These are phyloP conservation scores for Malassezia furfur DNA, from an alignment of 1,284 basidiomycete genomes.

Conservation along the genomic window DNA sequence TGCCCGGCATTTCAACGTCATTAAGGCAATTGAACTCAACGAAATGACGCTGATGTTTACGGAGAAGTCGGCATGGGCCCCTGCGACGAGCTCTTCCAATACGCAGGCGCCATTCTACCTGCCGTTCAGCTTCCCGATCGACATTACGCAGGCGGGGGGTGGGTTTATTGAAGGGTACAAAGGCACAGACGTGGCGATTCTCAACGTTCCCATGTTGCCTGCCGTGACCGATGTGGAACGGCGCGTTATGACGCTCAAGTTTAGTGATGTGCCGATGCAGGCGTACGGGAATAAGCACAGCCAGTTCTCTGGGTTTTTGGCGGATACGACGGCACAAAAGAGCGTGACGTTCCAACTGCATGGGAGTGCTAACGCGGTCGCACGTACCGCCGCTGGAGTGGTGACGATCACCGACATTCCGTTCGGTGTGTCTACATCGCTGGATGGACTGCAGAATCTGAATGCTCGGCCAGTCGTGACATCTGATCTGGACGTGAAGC, in stretches of 20 bases:
- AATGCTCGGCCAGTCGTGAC: conserved; percentile 58
- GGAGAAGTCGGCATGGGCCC: conserved; percentile 52
- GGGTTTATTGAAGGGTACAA: conserved; percentile 57
- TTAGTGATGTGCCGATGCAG: conserved; percentile 58
- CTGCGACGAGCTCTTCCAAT: conserved; percentile 57
- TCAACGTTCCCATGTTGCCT: conserved; percentile 58
- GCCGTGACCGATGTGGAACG: conserved; percentile 59
- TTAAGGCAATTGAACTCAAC: conserved; percentile 60
- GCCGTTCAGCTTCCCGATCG: conserved; percentile 64
- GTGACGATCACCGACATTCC: conserved; percentile 56
- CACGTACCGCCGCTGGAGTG: conserved; percentile 62
- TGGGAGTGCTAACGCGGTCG: conserved; percentile 58
- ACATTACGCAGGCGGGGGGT: conserved; percentile 59
- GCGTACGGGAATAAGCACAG: conserved; percentile 55
- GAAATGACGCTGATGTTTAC: conserved; percentile 61
- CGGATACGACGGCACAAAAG: conserved; percentile 57
- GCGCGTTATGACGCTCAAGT: conserved; percentile 59
- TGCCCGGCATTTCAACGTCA: conserved; percentile 60
- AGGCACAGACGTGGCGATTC: conserved; percentile 57
- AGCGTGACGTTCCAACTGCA: conserved; percentile 56
- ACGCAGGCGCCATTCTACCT: conserved; percentile 60
- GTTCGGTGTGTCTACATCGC: conserved; percentile 59
- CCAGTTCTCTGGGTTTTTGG: conserved; percentile 59
- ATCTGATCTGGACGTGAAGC: conserved; percentile 60
- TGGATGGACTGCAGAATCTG: conserved; percentile 63